phyloP scores from a whole-genome alignment of 2,329 filamentous ascomycete species.

The Arthrobotrys musiformis region DNA sequence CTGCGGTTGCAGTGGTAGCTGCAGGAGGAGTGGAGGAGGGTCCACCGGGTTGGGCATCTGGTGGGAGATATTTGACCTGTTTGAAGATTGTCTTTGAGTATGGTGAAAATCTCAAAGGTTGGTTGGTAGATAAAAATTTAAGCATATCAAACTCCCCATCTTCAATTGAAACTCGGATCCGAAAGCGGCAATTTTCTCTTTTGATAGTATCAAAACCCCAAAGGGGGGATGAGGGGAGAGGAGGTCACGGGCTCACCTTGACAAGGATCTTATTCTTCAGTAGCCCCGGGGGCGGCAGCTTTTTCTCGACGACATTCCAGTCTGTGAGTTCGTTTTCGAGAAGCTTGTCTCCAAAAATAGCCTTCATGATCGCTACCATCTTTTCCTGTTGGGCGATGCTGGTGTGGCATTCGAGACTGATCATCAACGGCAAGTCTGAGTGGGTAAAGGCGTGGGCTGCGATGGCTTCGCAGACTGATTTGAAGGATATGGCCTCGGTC shows the following conservation, averaged over 20 bases:
- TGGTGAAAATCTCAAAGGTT: constrained; percentile 20
- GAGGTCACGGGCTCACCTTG: constrained; percentile 69
- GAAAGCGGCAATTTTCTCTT: too few species aligned
- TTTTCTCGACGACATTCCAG: constrained; percentile 60
- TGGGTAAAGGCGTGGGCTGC: constrained; percentile 76
- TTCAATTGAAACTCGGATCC: background rate
- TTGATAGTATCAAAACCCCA: background rate
- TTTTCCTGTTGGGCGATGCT: constrained; percentile 82
- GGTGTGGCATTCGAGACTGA: constrained; percentile 92
- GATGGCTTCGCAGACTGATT: constrained; percentile 84
- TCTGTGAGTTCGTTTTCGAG: constrained; percentile 72
- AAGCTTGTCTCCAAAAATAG: constrained; percentile 82
- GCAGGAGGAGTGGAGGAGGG: too few species aligned
- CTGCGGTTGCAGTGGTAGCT: too few species aligned
- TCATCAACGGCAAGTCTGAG: constrained; percentile 79
- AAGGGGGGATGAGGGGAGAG: background rate
- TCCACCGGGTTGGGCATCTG: constrained; percentile 47
- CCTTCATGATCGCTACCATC: constrained; percentile 93
- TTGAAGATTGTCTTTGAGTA: constrained; percentile 56
- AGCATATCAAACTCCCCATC: constrained; percentile 18
- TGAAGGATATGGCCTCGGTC: constrained; percentile 85
- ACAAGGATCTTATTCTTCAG: constrained; percentile 82
- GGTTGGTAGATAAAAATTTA: constrained; percentile 33
- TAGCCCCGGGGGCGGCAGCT: constrained; percentile 75
- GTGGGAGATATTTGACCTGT: constrained; percentile 59